These are phyloP conservation scores for Chrysanthemum makinoi DNA, from an alignment of 129 eudicot genomes.

Conservation along the genomic window DNA sequence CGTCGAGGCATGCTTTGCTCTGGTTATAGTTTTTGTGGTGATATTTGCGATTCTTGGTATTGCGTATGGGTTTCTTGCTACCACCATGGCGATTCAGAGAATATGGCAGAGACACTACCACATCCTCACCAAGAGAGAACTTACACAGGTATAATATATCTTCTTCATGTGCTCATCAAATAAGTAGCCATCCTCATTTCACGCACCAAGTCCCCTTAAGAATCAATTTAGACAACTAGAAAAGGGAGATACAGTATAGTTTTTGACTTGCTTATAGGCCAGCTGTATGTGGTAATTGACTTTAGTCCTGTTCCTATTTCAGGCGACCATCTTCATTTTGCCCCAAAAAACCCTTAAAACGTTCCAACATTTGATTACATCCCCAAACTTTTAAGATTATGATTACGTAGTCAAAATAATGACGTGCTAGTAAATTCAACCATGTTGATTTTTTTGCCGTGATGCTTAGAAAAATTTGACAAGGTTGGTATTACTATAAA, in stretches of 20 bases:
- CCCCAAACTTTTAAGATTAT: too few species aligned
- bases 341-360: neutral
- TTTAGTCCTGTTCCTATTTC: neutral
- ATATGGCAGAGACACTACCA: conserved; percentile 98
- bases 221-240: neutral
- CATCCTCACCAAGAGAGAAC: conserved; percentile 87
- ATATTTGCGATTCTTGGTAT: conserved; percentile 85
- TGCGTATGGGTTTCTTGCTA: conserved; percentile 88
- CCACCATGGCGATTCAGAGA: conserved; percentile 83
- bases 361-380: too few species aligned
- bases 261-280: neutral
- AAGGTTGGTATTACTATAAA: too few species aligned
- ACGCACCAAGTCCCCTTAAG: neutral
- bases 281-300: neutral
- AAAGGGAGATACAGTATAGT: neutral
- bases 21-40: conserved; percentile 66
- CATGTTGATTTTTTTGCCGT: too few species aligned
- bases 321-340: neutral
- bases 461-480: too few species aligned
- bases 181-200: neutral
- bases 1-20: conserved; percentile 74
- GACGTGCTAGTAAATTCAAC: too few species aligned
- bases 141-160: conserved; percentile 61
- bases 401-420: too few species aligned
- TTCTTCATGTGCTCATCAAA: neutral